phyloP scores from a whole-genome alignment of 1,284 basidiomycete genomes.

The Mycena sp. region DNA sequence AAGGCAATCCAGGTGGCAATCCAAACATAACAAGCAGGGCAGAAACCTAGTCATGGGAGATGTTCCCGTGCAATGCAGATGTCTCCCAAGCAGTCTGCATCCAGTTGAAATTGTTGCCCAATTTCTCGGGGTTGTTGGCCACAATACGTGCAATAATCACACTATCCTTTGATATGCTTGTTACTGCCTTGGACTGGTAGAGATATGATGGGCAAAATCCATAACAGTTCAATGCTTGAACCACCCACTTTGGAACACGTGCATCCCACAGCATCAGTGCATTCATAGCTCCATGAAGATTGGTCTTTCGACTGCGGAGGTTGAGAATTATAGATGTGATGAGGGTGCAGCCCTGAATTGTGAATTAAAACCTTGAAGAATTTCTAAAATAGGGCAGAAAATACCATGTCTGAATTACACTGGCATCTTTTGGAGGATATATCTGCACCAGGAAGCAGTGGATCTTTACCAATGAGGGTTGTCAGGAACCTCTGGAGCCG shows the following conservation, averaged over 20 bases:
- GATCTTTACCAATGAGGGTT: too few relatives aligned
- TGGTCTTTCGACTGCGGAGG: constrained; percentile 25
- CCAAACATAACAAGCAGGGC: constrained; percentile 25
- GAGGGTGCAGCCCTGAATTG: too few relatives aligned
- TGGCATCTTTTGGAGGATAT: too few relatives aligned
- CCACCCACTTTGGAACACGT: constrained; percentile 20
- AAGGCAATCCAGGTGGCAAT: background rate
- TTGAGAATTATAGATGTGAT: constrained; percentile 33
- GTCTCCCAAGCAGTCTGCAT: constrained; percentile 20
- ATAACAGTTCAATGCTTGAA: constrained; percentile 25
- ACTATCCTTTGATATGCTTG: constrained; percentile 15
- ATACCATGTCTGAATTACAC: too few relatives aligned
- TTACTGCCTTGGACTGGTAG: constrained; percentile 15
- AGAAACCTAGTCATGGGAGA: constrained; percentile 32
- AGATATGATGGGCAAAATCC: constrained; percentile 25
- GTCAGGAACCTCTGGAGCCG: too few relatives aligned
- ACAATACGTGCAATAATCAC: constrained; percentile 12
- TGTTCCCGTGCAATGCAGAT: constrained; percentile 20
- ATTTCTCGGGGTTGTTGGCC: constrained; percentile 28
- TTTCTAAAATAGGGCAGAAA: too few relatives aligned
- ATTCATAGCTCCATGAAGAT: constrained; percentile 30
- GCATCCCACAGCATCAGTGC: constrained; percentile 30
- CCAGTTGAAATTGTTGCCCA: constrained; percentile 37
- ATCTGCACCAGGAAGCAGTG: too few relatives aligned
- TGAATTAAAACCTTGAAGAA: too few relatives aligned